Percentiles rank a stretch among this genome's conserved stretches.
Conservation (phyloP, 2,329 filamentous ascomycete genomes). For the Aspergillus sp. region DNA sequence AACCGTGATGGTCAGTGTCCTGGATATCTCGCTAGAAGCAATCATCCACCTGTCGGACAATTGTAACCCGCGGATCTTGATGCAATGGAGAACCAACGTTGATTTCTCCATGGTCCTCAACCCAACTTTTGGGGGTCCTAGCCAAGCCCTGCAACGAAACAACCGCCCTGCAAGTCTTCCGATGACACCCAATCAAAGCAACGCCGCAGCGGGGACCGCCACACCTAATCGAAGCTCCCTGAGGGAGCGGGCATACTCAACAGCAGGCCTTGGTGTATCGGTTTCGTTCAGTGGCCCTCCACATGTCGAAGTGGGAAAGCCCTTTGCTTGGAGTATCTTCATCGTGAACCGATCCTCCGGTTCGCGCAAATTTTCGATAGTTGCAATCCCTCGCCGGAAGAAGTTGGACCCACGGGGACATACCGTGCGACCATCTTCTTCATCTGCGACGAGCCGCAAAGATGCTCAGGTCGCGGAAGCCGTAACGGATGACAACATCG, state of each 20-base stretch:
- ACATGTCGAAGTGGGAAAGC: constrained; percentile 52
- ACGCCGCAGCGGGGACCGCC: constrained; percentile 15
- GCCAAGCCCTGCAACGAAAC: constrained; percentile 47
- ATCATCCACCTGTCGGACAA: constrained; percentile 43
- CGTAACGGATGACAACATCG: constrained; percentile 58
- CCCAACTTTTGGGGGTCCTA: constrained; percentile 49
- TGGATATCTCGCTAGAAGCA: constrained; percentile 53
- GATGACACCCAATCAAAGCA: constrained; percentile 30
- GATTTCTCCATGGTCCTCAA: constrained; percentile 52
- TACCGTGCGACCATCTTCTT: constrained; percentile 47
- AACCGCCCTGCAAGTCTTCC: constrained; percentile 50
- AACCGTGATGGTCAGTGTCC: constrained; percentile 40
- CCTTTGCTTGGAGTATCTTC: constrained; percentile 60
- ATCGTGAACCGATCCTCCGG: constrained; percentile 61
- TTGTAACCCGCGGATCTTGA: constrained; percentile 48
- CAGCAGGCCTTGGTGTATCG: constrained; percentile 51
- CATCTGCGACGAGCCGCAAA: constrained; percentile 43
- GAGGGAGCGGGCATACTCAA: constrained; percentile 40
- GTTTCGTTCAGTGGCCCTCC: constrained; percentile 59
- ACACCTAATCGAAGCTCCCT: constrained; percentile 36
- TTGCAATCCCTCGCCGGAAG: constrained; percentile 54
- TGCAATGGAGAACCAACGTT: constrained; percentile 53
- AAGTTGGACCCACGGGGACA: constrained; percentile 45
- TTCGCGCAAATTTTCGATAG: constrained; percentile 56
- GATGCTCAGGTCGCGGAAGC: constrained; percentile 50